Percentiles rank a stretch among this genome's conserved stretches.
Conservation (phyloP, 73 alveolate species). For the Blepharisma japonicum region DNA sequence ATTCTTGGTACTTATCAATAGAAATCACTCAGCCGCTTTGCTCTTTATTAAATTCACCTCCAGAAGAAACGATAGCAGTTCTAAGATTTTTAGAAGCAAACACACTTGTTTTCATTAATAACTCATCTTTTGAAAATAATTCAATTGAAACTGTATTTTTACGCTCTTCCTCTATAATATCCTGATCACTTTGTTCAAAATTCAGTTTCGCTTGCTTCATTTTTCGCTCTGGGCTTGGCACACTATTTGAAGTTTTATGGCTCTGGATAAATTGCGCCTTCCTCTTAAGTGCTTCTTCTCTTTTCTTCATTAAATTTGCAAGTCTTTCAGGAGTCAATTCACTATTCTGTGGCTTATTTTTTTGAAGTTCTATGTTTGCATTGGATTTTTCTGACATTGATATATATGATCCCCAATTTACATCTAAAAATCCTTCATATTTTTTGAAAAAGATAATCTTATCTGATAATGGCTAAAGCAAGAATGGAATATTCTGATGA, state of each 20-base stretch:
- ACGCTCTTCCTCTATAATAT: not conserved
- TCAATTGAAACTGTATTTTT: not conserved
- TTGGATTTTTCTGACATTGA: too few species aligned
- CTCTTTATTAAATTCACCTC: not conserved
- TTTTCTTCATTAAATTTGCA: not conserved
- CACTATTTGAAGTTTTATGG: not conserved
- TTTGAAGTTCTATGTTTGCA: too few species aligned
- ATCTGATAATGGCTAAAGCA: too few species aligned
- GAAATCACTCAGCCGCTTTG: not conserved
- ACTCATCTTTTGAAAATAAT: not conserved
- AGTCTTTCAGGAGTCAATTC: too few species aligned
- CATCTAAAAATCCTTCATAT: too few species aligned
- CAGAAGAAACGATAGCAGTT: not conserved
- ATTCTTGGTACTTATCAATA: not conserved
- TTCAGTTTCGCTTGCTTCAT: not conserved
- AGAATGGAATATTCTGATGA: too few species aligned
- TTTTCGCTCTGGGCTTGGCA: not conserved
- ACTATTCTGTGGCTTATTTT: too few species aligned
- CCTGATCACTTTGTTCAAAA: not conserved
- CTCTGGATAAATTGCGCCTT: slow-evolving; percentile 8
- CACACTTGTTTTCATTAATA: not conserved
- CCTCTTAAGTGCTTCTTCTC: not conserved
- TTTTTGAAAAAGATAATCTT: too few species aligned
- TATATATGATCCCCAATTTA: too few species aligned
- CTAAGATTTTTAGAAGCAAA: not conserved